Evolutionary conservation across 352 stramenopile genomes (phyloP), one percentile per base, ranked within the genome.

Genomic region (Phytopythium oedochilum): DNA sequence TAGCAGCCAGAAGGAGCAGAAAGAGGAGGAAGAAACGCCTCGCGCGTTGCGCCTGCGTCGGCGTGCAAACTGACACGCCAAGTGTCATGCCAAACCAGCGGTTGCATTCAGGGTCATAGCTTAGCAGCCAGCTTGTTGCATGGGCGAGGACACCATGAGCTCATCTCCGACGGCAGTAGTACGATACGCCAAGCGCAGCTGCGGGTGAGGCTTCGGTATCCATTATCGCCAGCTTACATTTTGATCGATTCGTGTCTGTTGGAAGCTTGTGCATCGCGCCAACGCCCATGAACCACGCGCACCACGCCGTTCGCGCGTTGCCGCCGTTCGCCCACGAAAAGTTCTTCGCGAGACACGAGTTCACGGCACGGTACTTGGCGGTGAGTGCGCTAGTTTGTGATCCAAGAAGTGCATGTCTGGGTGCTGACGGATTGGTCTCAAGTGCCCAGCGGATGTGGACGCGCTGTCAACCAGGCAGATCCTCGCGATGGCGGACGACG

Each of bases 321-420:
- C 63, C 53, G 20, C 48, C 50, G 34, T 75, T 75, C 50, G 53
- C 60, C 46, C 61, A 73, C 31, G 68, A 83, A 51, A 53, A 67
- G 5, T 81, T 74, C 61, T 84, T 84, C 46, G 70, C 71, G 44
- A 62, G 77, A 60, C 77, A 81, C 43, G 73, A 84, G 55, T 84
- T 84, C 60, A 65, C 63, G 11, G 66, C 68, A 14, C 55, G 40
- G 1, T 65, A 75, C 68, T 59, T 69, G 15, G 57, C 66, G n/a
- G 68, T 73, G 49, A 2, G 49, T 18, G 14, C 12, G 4, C n/a
- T 20, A 22, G 60, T 61, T 35, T 9, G 18, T 42, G 28, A 46
- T 34, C 29, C 29, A 10, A 34, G 15, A 18, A 55, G 18, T 55
- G 22, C 7, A 1, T 38, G 29, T 44, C 15, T 8, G n/a, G n/a